Evolutionary conservation across 495 filamentous ascomycete species (phyloP), one percentile per base, ranked within the genome.

Genomic region (Aspergillus bridgeri): DNA sequence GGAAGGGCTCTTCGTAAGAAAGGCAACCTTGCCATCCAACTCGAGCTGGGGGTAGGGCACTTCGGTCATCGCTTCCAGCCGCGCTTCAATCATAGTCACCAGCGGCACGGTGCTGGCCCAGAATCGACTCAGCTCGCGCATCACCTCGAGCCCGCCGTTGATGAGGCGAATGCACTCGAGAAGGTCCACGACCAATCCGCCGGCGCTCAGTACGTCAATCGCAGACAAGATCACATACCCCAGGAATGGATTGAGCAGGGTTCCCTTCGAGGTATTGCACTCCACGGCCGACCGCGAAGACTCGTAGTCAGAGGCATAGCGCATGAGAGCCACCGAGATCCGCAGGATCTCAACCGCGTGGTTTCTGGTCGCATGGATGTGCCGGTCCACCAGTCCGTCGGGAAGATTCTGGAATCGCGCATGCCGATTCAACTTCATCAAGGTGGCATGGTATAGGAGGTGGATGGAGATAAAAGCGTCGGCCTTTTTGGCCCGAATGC

Each of bases 391-490:
- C 21, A 70, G 59, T 1, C 69, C 65, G 0, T 65, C 45, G 19
- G 55, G 67, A 4, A 80, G 63, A 44, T 60, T 67, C 2, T 68
- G 68, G n/a, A 65, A 65, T 11, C 79, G 80, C 5, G 76, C 78
- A 58, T 86, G 79, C 42, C 87, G 79, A 58, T 88, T 86, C 7
- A 89, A 73, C 45, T 83, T 82, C 71, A 88, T 80, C 53, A 80
- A 64, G 3, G 81, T 80, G 22, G 78, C 74, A 65, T 87, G 82
- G 65, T 86, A 85, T 22, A 88, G 68, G 23, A 86, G 64, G 61
- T 89, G 86, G 59, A 86, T 79, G 0, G 76, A 75, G 50, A 88
- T 67, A 59, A 84, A 85, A 0, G 79, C 72, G 7, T 80, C 80
- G 1, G 74, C 67, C 60, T 77, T 77, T n/a, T 76, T 77, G 5